Conservation (phyloP, 345 rosid species). For the Murraya koenigii region DNA sequence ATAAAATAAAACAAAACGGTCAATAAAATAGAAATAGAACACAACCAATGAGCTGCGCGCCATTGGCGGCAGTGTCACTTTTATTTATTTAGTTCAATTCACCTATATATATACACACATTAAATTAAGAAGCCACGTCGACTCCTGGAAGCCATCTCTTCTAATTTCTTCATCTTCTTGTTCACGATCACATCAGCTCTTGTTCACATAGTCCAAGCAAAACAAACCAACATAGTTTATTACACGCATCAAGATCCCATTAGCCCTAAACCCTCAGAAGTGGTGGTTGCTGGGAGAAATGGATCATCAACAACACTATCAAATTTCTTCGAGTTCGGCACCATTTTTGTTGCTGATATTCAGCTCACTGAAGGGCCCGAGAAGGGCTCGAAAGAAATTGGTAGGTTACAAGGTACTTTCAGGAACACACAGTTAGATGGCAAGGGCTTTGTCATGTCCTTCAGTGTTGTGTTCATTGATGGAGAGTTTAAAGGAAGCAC, state of each 20-base stretch:
- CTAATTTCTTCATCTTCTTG: constrained; percentile 29
- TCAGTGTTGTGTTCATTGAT: constrained; percentile 32
- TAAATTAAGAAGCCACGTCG: constrained; percentile 14
- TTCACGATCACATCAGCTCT: neutral
- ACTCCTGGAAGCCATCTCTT: constrained; percentile 14
- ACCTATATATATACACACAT: neutral
- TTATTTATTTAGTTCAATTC: neutral
- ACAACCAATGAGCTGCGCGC: too few relatives aligned
- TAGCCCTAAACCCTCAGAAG: constrained; percentile 25
- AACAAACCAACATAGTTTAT: constrained; percentile 30
- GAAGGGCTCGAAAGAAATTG: constrained; percentile 33
- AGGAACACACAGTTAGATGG: constrained; percentile 44
- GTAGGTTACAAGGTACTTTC: constrained; percentile 42
- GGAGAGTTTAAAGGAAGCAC: constrained; percentile 40
- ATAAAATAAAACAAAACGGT: too few relatives aligned
- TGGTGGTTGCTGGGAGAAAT: constrained; percentile 26
- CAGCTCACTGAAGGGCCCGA: constrained; percentile 42
- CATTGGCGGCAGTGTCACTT: too few relatives aligned
- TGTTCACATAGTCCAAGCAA: constrained; percentile 27
- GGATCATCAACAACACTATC: constrained; percentile 13
- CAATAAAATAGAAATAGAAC: too few relatives aligned
- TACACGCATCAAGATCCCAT: constrained; percentile 38
- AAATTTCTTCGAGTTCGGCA: constrained; percentile 36
- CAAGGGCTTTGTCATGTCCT: constrained; percentile 38
- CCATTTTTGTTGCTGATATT: constrained; percentile 35